Percentiles rank a stretch among this genome's conserved stretches.
Conservation (phyloP, 2,329 filamentous ascomycete genomes). For the Cordyceps pruinosa region DNA sequence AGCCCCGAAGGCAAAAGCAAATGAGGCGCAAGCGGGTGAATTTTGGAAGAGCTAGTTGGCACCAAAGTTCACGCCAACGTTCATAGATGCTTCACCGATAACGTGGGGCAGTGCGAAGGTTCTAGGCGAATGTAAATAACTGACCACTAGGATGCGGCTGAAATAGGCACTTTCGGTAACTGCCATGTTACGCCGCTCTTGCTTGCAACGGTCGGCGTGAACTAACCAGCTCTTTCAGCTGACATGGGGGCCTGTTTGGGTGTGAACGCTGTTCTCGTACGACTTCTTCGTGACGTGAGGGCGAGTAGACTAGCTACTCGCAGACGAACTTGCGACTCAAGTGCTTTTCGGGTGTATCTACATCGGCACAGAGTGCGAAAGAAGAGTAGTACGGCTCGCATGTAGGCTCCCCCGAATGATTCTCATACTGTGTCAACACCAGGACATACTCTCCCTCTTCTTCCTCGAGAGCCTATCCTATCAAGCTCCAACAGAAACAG, state of each 20-base stretch:
- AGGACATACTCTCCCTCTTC: background rate
- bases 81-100: too few relatives aligned
- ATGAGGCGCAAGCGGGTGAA: background rate
- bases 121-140: background rate
- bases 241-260: too few relatives aligned
- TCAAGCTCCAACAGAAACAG: too few relatives aligned
- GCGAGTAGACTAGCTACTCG: too few relatives aligned
- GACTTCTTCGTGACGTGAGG: too few relatives aligned
- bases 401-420: background rate
- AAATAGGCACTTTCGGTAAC: too few relatives aligned
- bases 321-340: background rate
- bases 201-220: too few relatives aligned
- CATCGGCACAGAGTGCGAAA: background rate
- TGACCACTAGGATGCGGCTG: background rate
- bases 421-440: background rate
- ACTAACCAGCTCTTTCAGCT: too few relatives aligned
- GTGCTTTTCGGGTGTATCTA: too few relatives aligned
- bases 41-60: background rate
- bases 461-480: background rate
- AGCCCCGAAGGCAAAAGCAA: too few relatives aligned
- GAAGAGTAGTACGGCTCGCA: background rate
- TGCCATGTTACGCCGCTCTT: too few relatives aligned
- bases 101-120: background rate
- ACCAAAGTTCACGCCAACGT: background rate
- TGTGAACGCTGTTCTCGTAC: too few relatives aligned